Evolutionary conservation across 495 filamentous ascomycete genomes (phyloP).

Genomic region (Podospora comata): DNA sequence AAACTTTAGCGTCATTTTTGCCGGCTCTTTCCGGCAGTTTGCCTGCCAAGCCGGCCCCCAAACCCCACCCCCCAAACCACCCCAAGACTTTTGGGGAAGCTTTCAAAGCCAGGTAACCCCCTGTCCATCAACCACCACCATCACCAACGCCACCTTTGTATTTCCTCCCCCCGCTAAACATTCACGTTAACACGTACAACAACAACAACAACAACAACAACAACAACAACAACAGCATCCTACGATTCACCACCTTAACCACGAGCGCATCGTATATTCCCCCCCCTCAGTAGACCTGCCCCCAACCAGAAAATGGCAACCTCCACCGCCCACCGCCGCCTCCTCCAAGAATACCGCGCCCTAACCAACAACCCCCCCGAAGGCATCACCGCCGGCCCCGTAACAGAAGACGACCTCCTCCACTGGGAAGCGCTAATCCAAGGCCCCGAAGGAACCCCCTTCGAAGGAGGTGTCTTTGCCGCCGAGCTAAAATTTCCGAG

Average conservation of each 20-base stretch:
- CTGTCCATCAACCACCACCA: not conserved
- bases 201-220: not conserved
- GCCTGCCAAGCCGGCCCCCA: not conserved
- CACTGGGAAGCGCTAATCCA: constrained; percentile 96
- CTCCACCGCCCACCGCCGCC: constrained; percentile 79
- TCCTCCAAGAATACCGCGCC: constrained; percentile 93
- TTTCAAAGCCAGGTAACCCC: not conserved
- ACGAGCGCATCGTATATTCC: constrained; percentile 1
- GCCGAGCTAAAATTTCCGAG: constrained; percentile 92
- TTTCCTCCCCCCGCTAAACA: too few species aligned
- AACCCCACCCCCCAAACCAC: too few species aligned
- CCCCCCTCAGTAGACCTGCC: not conserved
- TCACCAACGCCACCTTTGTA: too few species aligned
- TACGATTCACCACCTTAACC: not conserved
- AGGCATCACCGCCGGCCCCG: constrained; percentile 91
- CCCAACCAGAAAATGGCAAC: not conserved
- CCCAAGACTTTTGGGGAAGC: not conserved
- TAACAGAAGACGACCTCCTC: constrained; percentile 92
- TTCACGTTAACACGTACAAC: too few species aligned
- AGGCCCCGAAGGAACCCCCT: constrained; percentile 91
- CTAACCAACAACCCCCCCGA: constrained; percentile 73
- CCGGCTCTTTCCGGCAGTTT: constrained; percentile 21
- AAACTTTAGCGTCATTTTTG: constrained; percentile 4
- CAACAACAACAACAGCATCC: not conserved
- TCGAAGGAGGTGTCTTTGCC: constrained; percentile 90